A percentile compares a stretch with the other conserved stretches of the same genome.
Conservation (phyloP, 345 rosid genomes). For the Gossypium anomalum region DNA sequence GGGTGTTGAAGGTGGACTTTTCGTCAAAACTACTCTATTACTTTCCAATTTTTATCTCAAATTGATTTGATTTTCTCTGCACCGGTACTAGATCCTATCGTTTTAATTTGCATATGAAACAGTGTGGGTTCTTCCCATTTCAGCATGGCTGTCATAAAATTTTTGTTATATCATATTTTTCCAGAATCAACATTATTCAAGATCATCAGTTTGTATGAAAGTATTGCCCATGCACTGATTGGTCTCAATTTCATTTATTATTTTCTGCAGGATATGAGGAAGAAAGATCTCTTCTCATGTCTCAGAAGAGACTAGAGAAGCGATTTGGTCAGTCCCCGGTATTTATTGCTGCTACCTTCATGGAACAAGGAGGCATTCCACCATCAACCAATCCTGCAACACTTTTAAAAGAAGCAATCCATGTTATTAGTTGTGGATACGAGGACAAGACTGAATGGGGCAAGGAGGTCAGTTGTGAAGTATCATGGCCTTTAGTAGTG, state of each 20-base stretch:
- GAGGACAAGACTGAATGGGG: slow-evolving; percentile 99
- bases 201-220: not conserved
- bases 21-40: not conserved
- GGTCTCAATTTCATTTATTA: slow-evolving; percentile 8
- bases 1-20: slow-evolving; percentile 83
- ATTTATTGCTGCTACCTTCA: slow-evolving; percentile 93
- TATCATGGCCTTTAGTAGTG: slow-evolving; percentile 3
- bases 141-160: not conserved
- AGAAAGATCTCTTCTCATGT: slow-evolving; percentile 96
- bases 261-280: slow-evolving; percentile 88
- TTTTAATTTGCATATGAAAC: not conserved
- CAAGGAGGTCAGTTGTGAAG: slow-evolving; percentile 61
- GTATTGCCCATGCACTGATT: not conserved
- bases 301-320: slow-evolving; percentile 95
- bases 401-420: slow-evolving; percentile 94
- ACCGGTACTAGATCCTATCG: not conserved
- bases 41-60: not conserved
- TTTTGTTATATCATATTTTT: not conserved
- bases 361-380: slow-evolving; percentile 98
- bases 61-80: not conserved
- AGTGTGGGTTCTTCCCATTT: not conserved
- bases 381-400: slow-evolving; percentile 94
- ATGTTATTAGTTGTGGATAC: slow-evolving; percentile 98
- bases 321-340: slow-evolving; percentile 99
- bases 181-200: not conserved